phyloP scores from a whole-genome alignment of 164 flowering plant genomes.

The Stephania cephalantha region DNA sequence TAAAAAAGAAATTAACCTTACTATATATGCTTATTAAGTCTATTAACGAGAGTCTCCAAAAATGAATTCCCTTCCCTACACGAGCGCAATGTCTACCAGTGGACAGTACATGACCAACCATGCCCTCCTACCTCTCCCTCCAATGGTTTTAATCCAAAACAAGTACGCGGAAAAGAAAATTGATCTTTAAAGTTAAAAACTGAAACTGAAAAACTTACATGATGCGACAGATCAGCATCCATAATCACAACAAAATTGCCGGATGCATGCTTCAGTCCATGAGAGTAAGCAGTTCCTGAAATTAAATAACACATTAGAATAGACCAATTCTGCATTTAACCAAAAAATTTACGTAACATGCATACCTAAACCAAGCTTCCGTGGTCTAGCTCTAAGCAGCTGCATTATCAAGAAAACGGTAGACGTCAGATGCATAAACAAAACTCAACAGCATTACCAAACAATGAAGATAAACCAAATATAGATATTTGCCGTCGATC shows the following conservation, averaged over 20 bases:
- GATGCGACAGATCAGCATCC: conserved; percentile 99
- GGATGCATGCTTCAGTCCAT: conserved; percentile 92
- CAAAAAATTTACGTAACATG: neutral
- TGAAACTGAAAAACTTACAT: conserved; percentile 48
- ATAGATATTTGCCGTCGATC: neutral
- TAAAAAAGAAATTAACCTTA: neutral
- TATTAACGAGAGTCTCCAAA: neutral
- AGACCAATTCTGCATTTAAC: neutral
- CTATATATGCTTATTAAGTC: neutral
- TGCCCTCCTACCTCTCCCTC: neutral
- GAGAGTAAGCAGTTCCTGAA: conserved; percentile 88
- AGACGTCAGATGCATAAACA: neutral
- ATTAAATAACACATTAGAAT: conserved; percentile 11
- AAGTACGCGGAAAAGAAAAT: neutral
- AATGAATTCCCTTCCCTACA: neutral
- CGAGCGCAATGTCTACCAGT: neutral
- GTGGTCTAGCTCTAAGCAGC: conserved; percentile 82
- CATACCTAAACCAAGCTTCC: conserved; percentile 94
- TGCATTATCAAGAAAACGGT: conserved; percentile 28
- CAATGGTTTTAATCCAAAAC: neutral
- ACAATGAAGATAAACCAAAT: neutral
- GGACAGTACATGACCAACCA: conserved; percentile 1
- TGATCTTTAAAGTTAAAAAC: neutral
- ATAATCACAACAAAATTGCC: conserved; percentile 91
- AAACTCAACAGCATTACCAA: neutral